Conservation (phyloP, 352 stramenopile species). For the Thalassiosira mediterranea region DNA sequence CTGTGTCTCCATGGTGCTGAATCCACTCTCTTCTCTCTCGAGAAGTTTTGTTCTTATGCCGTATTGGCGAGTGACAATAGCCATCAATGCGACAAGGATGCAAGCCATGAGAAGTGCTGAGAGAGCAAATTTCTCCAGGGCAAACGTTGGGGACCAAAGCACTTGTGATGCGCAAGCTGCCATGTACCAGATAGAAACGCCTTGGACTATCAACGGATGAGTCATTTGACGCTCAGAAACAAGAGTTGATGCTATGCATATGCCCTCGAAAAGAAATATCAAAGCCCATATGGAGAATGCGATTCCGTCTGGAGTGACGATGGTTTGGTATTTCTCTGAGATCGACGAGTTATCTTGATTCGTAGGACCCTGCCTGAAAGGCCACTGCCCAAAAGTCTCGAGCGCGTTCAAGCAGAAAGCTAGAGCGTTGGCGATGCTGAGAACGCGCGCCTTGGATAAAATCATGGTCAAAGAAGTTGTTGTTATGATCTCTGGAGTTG, state of each 20-base stretch:
- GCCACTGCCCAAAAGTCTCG: no score
- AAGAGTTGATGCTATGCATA: slow-evolving; percentile 47
- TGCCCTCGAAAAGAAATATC: slow-evolving; percentile 54
- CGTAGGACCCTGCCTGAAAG: no score
- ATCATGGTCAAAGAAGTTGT: no score
- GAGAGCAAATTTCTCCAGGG: slow-evolving; percentile 37
- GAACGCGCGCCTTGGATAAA: no score
- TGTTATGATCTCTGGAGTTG: no score
- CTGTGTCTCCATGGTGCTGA: slow-evolving; percentile 15
- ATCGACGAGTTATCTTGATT: background rate
- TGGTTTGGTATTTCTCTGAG: background rate
- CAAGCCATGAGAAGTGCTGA: slow-evolving; percentile 19
- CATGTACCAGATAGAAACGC: slow-evolving; percentile 30
- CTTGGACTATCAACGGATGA: slow-evolving; percentile 37
- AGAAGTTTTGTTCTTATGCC: no score
- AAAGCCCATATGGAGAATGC: slow-evolving; percentile 34
- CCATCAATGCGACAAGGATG: slow-evolving; percentile 6
- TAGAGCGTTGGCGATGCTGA: no score
- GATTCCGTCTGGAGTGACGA: background rate
- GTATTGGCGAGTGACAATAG: slow-evolving; percentile 29
- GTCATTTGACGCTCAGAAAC: slow-evolving; percentile 31
- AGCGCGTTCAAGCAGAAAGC: no score
- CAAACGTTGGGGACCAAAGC: slow-evolving; percentile 48
- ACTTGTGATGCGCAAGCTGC: slow-evolving; percentile 35
- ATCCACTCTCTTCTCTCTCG: slow-evolving; percentile 5